Evolutionary conservation across 768 basidiomycete species (phyloP), one percentile per base, ranked within the genome.

Genomic region (Albatrellus ellisii): DNA sequence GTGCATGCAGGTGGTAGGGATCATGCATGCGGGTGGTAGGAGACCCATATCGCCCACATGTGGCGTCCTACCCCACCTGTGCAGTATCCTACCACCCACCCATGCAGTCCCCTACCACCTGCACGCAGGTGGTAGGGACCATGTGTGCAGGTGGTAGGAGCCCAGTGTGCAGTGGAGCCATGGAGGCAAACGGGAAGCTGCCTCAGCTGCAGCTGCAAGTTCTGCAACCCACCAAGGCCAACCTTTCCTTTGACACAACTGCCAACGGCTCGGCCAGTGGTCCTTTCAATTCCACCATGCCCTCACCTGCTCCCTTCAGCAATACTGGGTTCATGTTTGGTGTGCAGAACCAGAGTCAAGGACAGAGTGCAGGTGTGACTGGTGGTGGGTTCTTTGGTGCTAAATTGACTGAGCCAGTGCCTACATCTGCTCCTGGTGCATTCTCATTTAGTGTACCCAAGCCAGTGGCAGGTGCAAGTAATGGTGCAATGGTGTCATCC

Each of bases 91-190:
- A n/a, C n/a, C n/a, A n/a, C n/a, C n/a, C n/a, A n/a, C n/a, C n/a
- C n/a, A n/a, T n/a, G n/a, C n/a, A n/a, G 77, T 17, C 67, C 80
- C n/a, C 59, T 64, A 4, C 83, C 81, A 0, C 80, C 81, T 8
- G 82, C 83, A 2, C 73, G 66, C 43, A 63, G 65, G 26, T 77
- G 76, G 33, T 69, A 77, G 36, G 83, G 83, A 45, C 71, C 80
- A 49, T 71, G 61, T 43, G 86, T 87, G 84, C 84, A 87, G 29
- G 84, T n/a, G n/a, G n/a, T n/a, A n/a, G 86, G 58, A 87, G 84
- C 49, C 84, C 84, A 1, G 75, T 71, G 2, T 67, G 54, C 11
- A 45, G 41, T 27, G 54, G 79, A 7, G 60, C 73, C 52, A 69
- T 71, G n/a, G n/a, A n/a, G 36, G 48, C 60, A 17, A 72, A 67